Evolutionary conservation across 2,329 filamentous ascomycete species (phyloP).

Genomic region (Ophiostoma ips): DNA sequence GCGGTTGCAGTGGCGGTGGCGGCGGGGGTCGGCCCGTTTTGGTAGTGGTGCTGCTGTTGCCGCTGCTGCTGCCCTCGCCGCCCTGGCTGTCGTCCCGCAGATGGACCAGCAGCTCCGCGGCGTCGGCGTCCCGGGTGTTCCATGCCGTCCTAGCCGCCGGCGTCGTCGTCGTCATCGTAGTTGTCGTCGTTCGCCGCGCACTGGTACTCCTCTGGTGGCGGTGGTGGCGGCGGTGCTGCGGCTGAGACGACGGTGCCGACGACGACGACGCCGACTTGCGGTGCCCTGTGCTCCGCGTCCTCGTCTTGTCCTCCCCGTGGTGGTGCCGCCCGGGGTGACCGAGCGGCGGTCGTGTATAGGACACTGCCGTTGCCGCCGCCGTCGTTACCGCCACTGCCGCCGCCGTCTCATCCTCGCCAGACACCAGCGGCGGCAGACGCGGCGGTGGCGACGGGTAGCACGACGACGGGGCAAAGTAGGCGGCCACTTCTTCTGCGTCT

Average conservation of each 20-base stretch:
- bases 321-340: too few relatives aligned
- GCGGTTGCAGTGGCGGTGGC: background rate
- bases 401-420: background rate
- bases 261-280: background rate
- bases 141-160: background rate
- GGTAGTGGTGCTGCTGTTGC: background rate
- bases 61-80: background rate
- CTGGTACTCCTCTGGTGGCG: too few relatives aligned
- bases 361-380: background rate
- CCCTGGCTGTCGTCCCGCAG: background rate
- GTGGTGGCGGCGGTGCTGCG: background rate
- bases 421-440: background rate
- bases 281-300: background rate
- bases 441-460: conserved; percentile 8
- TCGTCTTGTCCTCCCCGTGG: too few relatives aligned
- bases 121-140: conserved; percentile 3
- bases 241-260: too few relatives aligned
- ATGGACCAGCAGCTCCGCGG: conserved; percentile 9
- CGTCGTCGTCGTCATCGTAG: background rate
- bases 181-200: background rate
- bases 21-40: background rate
- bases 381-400: background rate
- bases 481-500: too few relatives aligned
- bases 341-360: too few relatives aligned
- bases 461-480: background rate